Base-by-base conservation (phyloP, 768 basidiomycete species). In the Vararia minispora region DNA sequence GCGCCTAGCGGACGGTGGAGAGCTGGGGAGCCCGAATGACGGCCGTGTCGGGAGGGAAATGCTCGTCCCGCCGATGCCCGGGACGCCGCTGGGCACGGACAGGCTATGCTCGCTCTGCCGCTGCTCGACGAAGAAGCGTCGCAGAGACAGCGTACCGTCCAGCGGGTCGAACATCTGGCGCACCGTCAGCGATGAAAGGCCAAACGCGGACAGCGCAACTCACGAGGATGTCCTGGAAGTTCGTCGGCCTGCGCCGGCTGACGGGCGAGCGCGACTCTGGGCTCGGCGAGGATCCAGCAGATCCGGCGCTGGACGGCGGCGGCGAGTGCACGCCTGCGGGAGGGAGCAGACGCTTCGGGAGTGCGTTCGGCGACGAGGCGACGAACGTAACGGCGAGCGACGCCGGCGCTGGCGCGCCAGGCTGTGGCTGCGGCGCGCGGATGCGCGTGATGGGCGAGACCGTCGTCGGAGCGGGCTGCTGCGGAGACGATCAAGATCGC, bases 131-230 rank as follows among this genome's bases (percentile, higher is more conserved):
- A 58, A 56, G 33, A 83, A 54, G 2, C 80, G 59, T 18, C 75
- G 63, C 31, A 84, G 57, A 0, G 71, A 69, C 16, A 85, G 60
- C 3, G 66, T 57, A 0, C 72, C 71, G 28, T 74, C 71, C 1
- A 55, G 56, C 0, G 78, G 72, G 49, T 85, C 78, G 48, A 86
- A 83, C 3, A 84, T n/a, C n/a, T n/a, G n/a, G n/a, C n/a, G n/a
- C n/a, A n/a, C n/a, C n/a, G n/a, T n/a, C n/a, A n/a, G n/a, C n/a
- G n/a, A n/a, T n/a, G n/a, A n/a, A n/a, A n/a, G n/a, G n/a, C n/a
- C n/a, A n/a, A n/a, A n/a, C n/a, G n/a, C n/a, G n/a, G n/a, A n/a
- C n/a, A n/a, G n/a, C n/a, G n/a, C n/a, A n/a, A n/a, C n/a, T n/a
- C n/a, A n/a, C 49, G 13, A 85, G 64, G 3, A 83, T 43, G 41